phyloP scores from a whole-genome alignment of 371 early-diverging fungal genomes.

The Parasitella parasitica region DNA sequence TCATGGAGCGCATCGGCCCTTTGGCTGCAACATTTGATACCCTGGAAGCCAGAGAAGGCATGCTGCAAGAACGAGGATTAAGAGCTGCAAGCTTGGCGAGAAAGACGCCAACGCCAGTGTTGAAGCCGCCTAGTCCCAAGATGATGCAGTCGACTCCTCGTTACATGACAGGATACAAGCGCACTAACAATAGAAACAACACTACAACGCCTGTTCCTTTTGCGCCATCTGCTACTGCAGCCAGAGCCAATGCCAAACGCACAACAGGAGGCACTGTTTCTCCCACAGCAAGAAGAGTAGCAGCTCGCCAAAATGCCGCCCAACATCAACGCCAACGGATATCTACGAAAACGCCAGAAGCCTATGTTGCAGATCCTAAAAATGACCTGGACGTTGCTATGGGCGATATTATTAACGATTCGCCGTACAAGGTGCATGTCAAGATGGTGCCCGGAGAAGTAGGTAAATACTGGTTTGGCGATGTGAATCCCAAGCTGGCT shows the following conservation, averaged over 20 bases:
- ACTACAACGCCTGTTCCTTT: constrained; percentile 11
- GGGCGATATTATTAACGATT: constrained; percentile 68
- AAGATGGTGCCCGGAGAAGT: constrained; percentile 61
- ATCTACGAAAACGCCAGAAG: constrained; percentile 18
- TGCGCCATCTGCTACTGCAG: constrained; percentile 12
- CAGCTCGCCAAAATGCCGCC: constrained; percentile 9
- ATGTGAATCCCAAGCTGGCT: constrained; percentile 66
- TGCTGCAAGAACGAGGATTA: constrained; percentile 23
- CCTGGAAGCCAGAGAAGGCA: constrained; percentile 11
- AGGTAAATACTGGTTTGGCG: constrained; percentile 76
- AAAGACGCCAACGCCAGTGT: constrained; percentile 24
- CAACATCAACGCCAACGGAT: constrained; percentile 9
- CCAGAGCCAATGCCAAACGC: constrained; percentile 5
- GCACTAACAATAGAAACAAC: background rate
- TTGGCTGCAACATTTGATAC: constrained; percentile 27
- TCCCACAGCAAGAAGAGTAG: constrained; percentile 18
- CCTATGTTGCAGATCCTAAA: constrained; percentile 66
- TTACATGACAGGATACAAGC: constrained; percentile 18
- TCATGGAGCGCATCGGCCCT: constrained; percentile 36
- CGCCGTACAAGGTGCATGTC: constrained; percentile 43
- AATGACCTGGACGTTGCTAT: constrained; percentile 74
- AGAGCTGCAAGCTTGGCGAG: constrained; percentile 17
- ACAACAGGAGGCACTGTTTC: constrained; percentile 10
- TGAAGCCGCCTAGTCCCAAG: constrained; percentile 29
- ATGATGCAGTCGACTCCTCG: constrained; percentile 34